Evolutionary conservation across 768 basidiomycete genomes (phyloP), one percentile per base, ranked within the genome.

Genomic region (Strobilomyces echinocephalus): DNA sequence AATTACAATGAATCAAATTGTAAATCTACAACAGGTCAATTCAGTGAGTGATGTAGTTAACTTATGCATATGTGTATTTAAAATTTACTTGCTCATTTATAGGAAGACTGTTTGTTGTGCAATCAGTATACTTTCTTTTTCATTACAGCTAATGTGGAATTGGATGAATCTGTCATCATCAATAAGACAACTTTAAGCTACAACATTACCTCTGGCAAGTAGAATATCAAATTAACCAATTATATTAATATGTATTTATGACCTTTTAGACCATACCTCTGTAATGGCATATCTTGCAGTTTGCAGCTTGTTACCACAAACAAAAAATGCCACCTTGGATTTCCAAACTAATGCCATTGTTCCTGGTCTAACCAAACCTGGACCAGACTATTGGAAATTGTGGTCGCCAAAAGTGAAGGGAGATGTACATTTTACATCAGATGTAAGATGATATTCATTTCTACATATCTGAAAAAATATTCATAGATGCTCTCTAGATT

Each of bases 351-450:
- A 26, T 1, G 44, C 8, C 12, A 24, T 62, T 14, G 31, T 8
- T 46, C 26, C 40, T 16, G 45, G 14, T 18, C 16, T 28, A 3
- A 14, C 16, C 12, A 34, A n/a, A 24, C 21, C 12, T 18, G 10
- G 3, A 2, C n/a, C n/a, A 36, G 14, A 26, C 30, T 1, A 21
- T 18, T 63, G 61, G 59, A 30, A 46, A 3, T 6, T 60, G 15
- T 62, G 52, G 44, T 26, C 52, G 12, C 24, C 50, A 53, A 10
- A 5, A 4, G 28, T 28, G 4, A 4, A 9, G 9, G 8, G 6
- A 20, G 26, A 28, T 28, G 28, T 28, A 8, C 4, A 28, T 28
- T 28, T 28, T 28, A 28, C 28, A 4, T 28, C 28, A 28, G 28
- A 28, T 28, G 28, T 28, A 28, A 4, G 28, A 28, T 4, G 8